Conservation (phyloP, 1,284 basidiomycete species). For the Apiotrichum montevideense region DNA sequence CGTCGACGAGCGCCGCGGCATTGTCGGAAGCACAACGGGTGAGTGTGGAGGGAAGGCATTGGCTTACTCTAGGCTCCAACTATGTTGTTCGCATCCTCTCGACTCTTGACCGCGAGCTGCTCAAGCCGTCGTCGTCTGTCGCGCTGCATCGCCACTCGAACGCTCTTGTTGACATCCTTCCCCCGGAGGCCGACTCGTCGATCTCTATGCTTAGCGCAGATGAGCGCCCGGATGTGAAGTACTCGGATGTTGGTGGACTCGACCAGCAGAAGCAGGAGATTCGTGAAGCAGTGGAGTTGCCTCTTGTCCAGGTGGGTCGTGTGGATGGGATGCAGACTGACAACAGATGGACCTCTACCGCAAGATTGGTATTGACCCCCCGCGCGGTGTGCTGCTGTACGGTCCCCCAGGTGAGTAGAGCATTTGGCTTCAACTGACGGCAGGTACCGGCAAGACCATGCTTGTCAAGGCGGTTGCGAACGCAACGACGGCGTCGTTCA, state of each 20-base stretch:
- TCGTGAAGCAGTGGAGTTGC: constrained; percentile 94
- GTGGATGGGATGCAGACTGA: accelerated
- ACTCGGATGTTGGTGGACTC: constrained; percentile 92
- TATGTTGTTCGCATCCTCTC: constrained; percentile 97
- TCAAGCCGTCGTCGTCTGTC: constrained; percentile 95
- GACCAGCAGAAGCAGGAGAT: constrained; percentile 99
- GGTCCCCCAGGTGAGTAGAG: constrained; percentile 71
- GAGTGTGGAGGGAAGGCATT: constrained; percentile 1
- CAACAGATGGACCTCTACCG: constrained; percentile 88
- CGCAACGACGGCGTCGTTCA: constrained; percentile 94
- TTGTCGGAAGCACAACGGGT: constrained; percentile 94
- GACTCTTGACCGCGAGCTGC: constrained; percentile 91
- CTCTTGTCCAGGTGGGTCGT: constrained; percentile 59
- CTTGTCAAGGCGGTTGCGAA: constrained; percentile 97
- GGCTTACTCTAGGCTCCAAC: constrained; percentile 63
- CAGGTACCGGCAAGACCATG: constrained; percentile 99
- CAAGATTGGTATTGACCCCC: constrained; percentile 99
- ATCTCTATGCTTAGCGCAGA: constrained; percentile 90
- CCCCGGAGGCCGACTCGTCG: constrained; percentile 95
- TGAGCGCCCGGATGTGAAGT: constrained; percentile 87
- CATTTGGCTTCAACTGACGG: constrained; percentile 4
- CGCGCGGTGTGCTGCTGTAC: constrained; percentile 85
- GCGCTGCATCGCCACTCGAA: constrained; percentile 98
- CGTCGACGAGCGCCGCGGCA: constrained; percentile 95
- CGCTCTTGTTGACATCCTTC: constrained; percentile 94